Evolutionary conservation across 2,329 filamentous ascomycete species (phyloP), one percentile per base, ranked within the genome.

Genomic region (Penicillium expansum): DNA sequence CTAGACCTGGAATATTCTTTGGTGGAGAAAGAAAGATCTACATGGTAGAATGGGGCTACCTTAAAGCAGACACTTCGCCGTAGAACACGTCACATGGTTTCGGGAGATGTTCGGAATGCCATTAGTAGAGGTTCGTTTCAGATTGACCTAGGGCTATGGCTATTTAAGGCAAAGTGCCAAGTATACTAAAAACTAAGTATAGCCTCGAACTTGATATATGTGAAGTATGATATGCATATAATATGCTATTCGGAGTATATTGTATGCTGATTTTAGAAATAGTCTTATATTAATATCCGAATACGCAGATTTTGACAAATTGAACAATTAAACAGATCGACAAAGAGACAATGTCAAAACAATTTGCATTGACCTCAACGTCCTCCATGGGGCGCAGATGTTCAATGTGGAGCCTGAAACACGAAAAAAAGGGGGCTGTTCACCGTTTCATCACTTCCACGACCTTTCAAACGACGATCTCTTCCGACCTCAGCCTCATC

Each of bases 401-500:
- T n/a, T 5, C 5, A 13, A 47, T 35, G 45, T 52, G 48, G 50
- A 60, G 55, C 22, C 47, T 63, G 61, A 64, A 65, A 66, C 59
- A 47, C 22, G 20, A 13, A 37, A 30, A 48, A 55, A 61, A 59
- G 52, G 52, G 62, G 61, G 62, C 39, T 22, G 3, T 52, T 50
- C 20, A 24, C 42, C 42, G 62, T 65, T 63, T 64, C 63, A 63
- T 56, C 5, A 33, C 20, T 24, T 47, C 18, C n/a, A 13, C n/a
- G n/a, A n/a, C 29, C 7, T 62, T 62, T 63, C 58, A n/a, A n/a
- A 60, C 57, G 62, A 45, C 63, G 62, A 66, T 66, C 65, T 66
- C 62, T 64, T 61, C 63, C 63, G 52, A 57, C 44, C 62, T 61
- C 61, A 65, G 59, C 58, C 59, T 64, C 62, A 56, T 56, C 61